phyloP scores from a whole-genome alignment of 2,329 filamentous ascomycete species.

The Diaporthe sp. region DNA sequence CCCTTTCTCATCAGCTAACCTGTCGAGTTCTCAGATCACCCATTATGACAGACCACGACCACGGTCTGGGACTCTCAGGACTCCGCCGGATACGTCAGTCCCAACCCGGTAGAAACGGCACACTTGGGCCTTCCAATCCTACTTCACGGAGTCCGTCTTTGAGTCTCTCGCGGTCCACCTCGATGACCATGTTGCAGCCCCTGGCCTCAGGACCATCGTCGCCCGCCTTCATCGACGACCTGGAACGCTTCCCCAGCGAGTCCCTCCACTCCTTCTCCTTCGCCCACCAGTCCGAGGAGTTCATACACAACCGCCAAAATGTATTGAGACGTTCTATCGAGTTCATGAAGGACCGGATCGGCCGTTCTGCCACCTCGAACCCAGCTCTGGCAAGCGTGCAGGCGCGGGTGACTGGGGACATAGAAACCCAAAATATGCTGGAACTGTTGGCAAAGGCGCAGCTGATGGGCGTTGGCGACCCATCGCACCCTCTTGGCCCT shows the following conservation, averaged over 20 bases:
- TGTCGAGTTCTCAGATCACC: slow-evolving; percentile 69
- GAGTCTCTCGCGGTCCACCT: slow-evolving; percentile 72
- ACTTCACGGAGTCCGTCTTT: slow-evolving; percentile 71
- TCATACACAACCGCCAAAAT: slow-evolving; percentile 90
- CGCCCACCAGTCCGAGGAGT: slow-evolving; percentile 92
- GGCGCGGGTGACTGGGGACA: slow-evolving; percentile 82
- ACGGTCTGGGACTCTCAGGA: slow-evolving; percentile 86
- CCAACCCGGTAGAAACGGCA: slow-evolving; percentile 73
- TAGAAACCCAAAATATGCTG: slow-evolving; percentile 90
- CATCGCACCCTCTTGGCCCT: slow-evolving; percentile 64
- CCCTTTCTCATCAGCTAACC: slow-evolving; percentile 35
- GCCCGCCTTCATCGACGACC: slow-evolving; percentile 85
- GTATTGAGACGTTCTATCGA: slow-evolving; percentile 93
- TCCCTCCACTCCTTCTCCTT: slow-evolving; percentile 99
- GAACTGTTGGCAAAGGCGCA: slow-evolving; percentile 87
- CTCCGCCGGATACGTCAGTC: slow-evolving; percentile 94
- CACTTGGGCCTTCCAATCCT: slow-evolving; percentile 67
- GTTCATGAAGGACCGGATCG: slow-evolving; percentile 93
- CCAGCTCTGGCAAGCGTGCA: slow-evolving; percentile 85
- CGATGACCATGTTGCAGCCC: slow-evolving; percentile 74
- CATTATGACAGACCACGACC: slow-evolving; percentile 86
- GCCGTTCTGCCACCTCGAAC: slow-evolving; percentile 77
- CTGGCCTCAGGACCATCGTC: slow-evolving; percentile 74
- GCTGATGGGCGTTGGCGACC: slow-evolving; percentile 74
- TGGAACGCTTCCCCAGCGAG: slow-evolving; percentile 92